Conservation (phyloP, 2,329 filamentous ascomycete genomes). For the Delphinella strobiligena region DNA sequence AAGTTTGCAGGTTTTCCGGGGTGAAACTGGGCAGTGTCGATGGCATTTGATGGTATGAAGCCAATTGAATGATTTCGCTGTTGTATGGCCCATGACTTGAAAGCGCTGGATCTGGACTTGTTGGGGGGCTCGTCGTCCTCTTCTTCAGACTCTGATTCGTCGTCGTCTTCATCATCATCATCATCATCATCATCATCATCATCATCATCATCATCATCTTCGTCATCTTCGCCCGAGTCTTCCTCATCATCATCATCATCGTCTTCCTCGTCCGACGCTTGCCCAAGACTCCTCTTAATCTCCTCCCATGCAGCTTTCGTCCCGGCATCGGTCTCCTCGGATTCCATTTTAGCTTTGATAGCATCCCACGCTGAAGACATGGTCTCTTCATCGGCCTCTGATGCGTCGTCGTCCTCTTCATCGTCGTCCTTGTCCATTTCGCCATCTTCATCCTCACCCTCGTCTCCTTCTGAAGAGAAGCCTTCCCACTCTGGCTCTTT, state of each 20-base stretch:
- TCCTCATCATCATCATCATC: constrained; percentile 19
- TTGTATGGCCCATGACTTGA: constrained; percentile 86
- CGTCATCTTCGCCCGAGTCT: constrained; percentile 14
- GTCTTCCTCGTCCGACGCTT: constrained; percentile 11
- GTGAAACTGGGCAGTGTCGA: constrained; percentile 24
- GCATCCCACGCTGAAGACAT: too few species aligned
- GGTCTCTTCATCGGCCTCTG: constrained; percentile 16
- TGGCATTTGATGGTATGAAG: constrained; percentile 37
- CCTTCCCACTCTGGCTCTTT: constrained; percentile 50
- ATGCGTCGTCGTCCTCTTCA: constrained; percentile 14
- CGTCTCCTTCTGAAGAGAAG: constrained; percentile 28
- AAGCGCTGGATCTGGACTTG: constrained; percentile 50
- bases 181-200: constrained; percentile 17
- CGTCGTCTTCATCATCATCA: constrained; percentile 20
- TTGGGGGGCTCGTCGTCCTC: constrained; percentile 24
- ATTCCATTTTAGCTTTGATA: too few species aligned
- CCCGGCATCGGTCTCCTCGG: too few species aligned
- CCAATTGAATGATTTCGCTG: constrained; percentile 77
- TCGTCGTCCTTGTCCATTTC: constrained; percentile 2
- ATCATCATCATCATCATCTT: constrained; percentile 24
- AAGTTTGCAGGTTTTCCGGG: constrained; percentile 48
- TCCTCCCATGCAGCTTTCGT: too few species aligned
- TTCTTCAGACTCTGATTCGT: constrained; percentile 4
- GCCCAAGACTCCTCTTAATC: too few species aligned
- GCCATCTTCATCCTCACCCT: constrained; percentile 14